Evolutionary conservation across 495 filamentous ascomycete genomes (phyloP), one percentile per base, ranked within the genome.

Genomic region (Lichenothelia convexa): DNA sequence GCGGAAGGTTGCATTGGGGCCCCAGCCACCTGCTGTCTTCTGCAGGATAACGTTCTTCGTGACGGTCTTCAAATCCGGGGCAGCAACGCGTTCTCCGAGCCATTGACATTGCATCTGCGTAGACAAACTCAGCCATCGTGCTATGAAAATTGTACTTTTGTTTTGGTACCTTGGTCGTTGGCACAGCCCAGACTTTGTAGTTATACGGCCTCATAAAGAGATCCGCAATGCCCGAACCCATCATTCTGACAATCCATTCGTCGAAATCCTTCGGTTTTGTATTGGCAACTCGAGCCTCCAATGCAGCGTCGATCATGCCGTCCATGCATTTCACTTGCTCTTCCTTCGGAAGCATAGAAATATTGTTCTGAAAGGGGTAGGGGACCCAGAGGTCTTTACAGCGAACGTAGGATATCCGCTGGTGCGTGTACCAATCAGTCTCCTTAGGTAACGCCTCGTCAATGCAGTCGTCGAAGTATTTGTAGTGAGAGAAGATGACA

Each of bases 401-500:
- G 49, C 89, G 87, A 45, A 97, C 87, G 59, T 95, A 97, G 40
- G 89, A 97, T 60, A 97, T 85, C 60, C 89, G 86, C 63, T 97
- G 79, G 67, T 97, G 89, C 37, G 73, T 83, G 59, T 82, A 93
- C 89, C 89, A 97, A 65, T 97, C 91, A 34, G 80, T 73, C 34
- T 79, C 70, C 58, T 84, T 81, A 45, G 89, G 91, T 30, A 97
- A 73, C 38, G 89, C 89, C 65, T 97, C 86, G 53, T 93, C 66
- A 56, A 97, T 80, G 65, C 83, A 92, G 64, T 97, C 91, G 62
- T 97, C 89, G 58, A 97, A 97, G 75, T 97, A 97, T 63, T 93
- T 93, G 75, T 95, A 97, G 71, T 97, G 89, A 42, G 89, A 97
- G 72, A 97, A 97, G 60, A 97, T 95, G 63, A 97, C 89, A 62